Evolutionary conservation across 352 stramenopile genomes (phyloP).

Genomic region (Phytopythium ostracodes): DNA sequence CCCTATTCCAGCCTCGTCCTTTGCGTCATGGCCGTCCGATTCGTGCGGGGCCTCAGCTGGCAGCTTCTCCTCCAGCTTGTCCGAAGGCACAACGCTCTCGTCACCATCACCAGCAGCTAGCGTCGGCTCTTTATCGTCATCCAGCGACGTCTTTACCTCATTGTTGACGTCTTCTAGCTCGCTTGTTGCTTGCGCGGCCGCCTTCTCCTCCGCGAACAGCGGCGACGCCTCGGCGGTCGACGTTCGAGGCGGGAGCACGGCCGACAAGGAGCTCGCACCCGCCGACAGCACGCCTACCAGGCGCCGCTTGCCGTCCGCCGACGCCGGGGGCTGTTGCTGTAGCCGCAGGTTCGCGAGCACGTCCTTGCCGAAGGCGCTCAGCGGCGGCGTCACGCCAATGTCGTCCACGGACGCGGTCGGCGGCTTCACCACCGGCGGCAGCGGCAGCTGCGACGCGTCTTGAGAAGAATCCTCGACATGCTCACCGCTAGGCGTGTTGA

Average conservation of each 20-base stretch:
- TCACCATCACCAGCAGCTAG: neutral
- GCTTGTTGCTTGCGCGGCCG: neutral
- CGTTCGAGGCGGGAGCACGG: neutral
- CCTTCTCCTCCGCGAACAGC: constrained; percentile 6
- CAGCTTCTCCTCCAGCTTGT: constrained; percentile 9
- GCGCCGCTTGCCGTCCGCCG: constrained; percentile 15
- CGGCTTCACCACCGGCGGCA: neutral
- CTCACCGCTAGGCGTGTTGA: no score
- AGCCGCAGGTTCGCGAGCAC: constrained; percentile 5
- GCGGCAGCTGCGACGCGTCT: neutral
- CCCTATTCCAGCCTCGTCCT: neutral
- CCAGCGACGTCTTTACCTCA: neutral
- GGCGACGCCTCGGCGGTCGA: neutral
- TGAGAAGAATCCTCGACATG: neutral
- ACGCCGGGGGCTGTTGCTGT: constrained; percentile 17
- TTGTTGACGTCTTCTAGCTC: neutral
- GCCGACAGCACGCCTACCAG: neutral
- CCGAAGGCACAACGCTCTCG: neutral
- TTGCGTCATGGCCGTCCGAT: neutral
- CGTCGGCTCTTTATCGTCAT: neutral
- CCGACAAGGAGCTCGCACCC: neutral
- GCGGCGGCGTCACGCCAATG: constrained; percentile 20
- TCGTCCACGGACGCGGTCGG: constrained; percentile 15
- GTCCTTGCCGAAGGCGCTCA: constrained; percentile 10
- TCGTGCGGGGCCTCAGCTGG: neutral